A percentile compares a stretch with the other conserved stretches of the same genome.
phyloP scores from a whole-genome alignment of 164 flowering plant genomes.

The Tinospora cordifolia region DNA sequence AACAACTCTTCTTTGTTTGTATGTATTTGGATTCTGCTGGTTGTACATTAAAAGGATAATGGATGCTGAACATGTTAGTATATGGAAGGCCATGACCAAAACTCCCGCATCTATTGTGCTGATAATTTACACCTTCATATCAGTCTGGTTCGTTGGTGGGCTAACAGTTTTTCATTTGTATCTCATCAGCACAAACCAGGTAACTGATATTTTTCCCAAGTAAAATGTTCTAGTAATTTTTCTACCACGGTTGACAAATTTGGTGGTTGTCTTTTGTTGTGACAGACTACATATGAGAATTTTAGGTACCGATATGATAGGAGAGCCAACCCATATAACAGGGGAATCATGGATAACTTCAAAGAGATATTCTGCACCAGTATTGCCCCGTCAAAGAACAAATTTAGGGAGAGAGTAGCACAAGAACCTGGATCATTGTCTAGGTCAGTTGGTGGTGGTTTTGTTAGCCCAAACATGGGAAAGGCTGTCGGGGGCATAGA shows the following conservation, averaged over 20 bases:
- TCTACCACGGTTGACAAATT: not conserved
- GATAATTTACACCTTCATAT: constrained; percentile 72
- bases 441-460: constrained; percentile 43
- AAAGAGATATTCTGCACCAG: constrained; percentile 48
- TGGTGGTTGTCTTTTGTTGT: not conserved
- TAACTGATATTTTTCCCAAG: constrained; percentile 9
- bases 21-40: constrained; percentile 88
- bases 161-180: constrained; percentile 87
- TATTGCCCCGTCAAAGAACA: constrained; percentile 51
- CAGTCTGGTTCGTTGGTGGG: constrained; percentile 97
- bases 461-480: constrained; percentile 44
- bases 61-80: constrained; percentile 44
- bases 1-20: constrained; percentile 80
- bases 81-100: constrained; percentile 89
- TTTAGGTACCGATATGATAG: constrained; percentile 61
- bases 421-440: constrained; percentile 36
- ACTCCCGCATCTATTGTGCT: constrained; percentile 84
- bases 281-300: constrained; percentile 75
- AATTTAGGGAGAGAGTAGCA: constrained; percentile 43
- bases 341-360: constrained; percentile 44
- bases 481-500: constrained; percentile 42
- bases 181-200: constrained; percentile 89
- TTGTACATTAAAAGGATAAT: constrained; percentile 67
- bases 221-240: not conserved
- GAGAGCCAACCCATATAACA: constrained; percentile 55